These are phyloP conservation scores for Yarrowia sp. DNA, from an alignment of 805 yeast species.

Conservation along the genomic window DNA sequence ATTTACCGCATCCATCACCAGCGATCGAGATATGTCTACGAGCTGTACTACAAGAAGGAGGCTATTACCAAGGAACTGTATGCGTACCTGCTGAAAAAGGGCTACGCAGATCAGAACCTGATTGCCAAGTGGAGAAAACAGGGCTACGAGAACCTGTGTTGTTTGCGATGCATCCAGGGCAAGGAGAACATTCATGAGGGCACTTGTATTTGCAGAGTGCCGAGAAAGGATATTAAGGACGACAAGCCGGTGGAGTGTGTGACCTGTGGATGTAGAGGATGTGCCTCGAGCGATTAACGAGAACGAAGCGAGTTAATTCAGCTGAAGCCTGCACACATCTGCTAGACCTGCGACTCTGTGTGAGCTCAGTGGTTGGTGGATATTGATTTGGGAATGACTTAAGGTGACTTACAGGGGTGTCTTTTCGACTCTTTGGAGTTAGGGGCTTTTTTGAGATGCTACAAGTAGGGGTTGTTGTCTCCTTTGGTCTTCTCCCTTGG, in stretches of 20 bases:
- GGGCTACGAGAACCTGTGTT: conserved; percentile 85
- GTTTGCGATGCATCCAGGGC: conserved; percentile 70
- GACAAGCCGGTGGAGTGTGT: conserved; percentile 55
- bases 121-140: conserved; percentile 83
- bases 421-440: too few relatives aligned
- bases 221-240: conserved; percentile 49
- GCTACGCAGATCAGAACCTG: conserved; percentile 62
- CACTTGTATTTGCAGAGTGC: conserved; percentile 85
- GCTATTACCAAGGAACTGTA: conserved; percentile 66
- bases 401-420: too few relatives aligned
- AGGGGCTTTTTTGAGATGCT: too few relatives aligned
- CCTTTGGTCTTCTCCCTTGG: too few relatives aligned
- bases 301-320: too few relatives aligned
- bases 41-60: conserved; percentile 66
- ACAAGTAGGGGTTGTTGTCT: too few relatives aligned
- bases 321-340: too few relatives aligned
- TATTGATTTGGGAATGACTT: too few relatives aligned
- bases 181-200: conserved; percentile 61
- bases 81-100: conserved; percentile 67
- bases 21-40: conserved; percentile 71
- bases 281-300: conserved; percentile 66
- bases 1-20: conserved; percentile 70
- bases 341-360: too few relatives aligned
- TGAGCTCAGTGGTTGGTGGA: too few relatives aligned
- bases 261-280: conserved; percentile 83